phyloP scores from a whole-genome alignment of 2,329 filamentous ascomycete genomes.

The Ceratocystis destructans region DNA sequence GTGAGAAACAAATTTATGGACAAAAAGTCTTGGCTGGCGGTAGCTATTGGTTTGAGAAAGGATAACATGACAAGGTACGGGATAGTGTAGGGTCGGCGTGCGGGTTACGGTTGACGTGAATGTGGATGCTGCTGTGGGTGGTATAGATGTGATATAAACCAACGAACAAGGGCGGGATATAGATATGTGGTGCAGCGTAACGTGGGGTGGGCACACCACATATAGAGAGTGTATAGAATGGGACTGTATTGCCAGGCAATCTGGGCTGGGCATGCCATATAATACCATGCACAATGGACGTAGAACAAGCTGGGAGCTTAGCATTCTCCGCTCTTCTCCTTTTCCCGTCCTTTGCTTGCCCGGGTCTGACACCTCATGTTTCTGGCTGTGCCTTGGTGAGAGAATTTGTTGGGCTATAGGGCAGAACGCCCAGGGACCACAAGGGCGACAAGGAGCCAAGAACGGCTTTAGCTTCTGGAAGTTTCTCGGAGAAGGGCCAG shows the following conservation, averaged over 20 bases:
- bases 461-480: constrained; percentile 6
- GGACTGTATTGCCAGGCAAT: too few relatives aligned
- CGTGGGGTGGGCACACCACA: too few relatives aligned
- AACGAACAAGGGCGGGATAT: too few relatives aligned
- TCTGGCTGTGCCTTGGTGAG: background rate
- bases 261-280: too few relatives aligned
- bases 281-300: too few relatives aligned
- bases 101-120: too few relatives aligned
- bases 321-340: background rate
- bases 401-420: constrained; percentile 2
- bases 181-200: too few relatives aligned
- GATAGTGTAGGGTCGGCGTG: too few relatives aligned
- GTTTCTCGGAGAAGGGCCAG: background rate
- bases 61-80: background rate
- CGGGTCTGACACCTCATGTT: background rate
- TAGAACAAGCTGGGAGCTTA: background rate
- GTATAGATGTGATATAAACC: too few relatives aligned
- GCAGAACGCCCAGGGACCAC: background rate
- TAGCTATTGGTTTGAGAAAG: background rate
- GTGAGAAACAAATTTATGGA: background rate
- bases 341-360: background rate
- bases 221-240: too few relatives aligned
- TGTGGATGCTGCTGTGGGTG: too few relatives aligned
- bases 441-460: background rate
- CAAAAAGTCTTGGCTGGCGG: background rate